A percentile compares a stretch with the other conserved stretches of the same genome.
Conservation (phyloP, 805 yeast genomes). For the Ogataea populi-albae region DNA sequence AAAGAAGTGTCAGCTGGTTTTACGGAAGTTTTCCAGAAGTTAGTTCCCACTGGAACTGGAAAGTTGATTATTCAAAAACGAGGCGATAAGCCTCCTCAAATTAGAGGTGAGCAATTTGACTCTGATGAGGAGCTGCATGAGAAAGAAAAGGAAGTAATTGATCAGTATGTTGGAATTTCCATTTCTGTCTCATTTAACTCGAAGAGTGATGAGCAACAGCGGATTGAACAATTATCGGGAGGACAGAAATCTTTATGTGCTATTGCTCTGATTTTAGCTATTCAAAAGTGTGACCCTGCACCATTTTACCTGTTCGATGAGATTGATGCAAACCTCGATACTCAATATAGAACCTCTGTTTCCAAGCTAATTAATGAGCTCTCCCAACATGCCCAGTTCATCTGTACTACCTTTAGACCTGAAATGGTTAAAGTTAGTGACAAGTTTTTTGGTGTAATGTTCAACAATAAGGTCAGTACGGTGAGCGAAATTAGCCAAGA, state of each 20-base stretch:
- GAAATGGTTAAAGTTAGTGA: conserved; percentile 89
- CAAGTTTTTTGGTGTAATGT: conserved; percentile 83
- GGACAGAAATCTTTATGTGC: conserved; percentile 98
- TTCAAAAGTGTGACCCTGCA: conserved; percentile 94
- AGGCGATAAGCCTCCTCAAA: conserved; percentile 14
- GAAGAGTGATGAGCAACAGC: conserved; percentile 76
- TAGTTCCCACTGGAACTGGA: conserved; percentile 85
- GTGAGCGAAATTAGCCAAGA: conserved; percentile 66
- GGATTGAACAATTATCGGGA: conserved; percentile 90
- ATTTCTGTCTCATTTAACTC: conserved; percentile 89
- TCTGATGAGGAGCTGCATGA: conserved; percentile 20
- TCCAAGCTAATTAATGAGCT: conserved; percentile 69
- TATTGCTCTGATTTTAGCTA: conserved; percentile 86
- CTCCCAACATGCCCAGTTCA: conserved; percentile 77
- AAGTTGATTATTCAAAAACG: conserved; percentile 60
- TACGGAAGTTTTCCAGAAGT: conserved; percentile 65
- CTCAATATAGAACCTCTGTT: conserved; percentile 86
- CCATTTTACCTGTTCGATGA: conserved; percentile 96
- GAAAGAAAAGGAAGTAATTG: conserved; percentile 33
- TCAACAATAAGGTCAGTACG: conserved; percentile 75
- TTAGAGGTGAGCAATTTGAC: conserved; percentile 15
- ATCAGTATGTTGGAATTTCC: conserved; percentile 74
- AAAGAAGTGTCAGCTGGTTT: conserved; percentile 73
- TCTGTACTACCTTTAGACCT: conserved; percentile 93
- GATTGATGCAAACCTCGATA: conserved; percentile 92